phyloP scores from a whole-genome alignment of 2,329 filamentous ascomycete genomes.

The Aspergillus floridensis region DNA sequence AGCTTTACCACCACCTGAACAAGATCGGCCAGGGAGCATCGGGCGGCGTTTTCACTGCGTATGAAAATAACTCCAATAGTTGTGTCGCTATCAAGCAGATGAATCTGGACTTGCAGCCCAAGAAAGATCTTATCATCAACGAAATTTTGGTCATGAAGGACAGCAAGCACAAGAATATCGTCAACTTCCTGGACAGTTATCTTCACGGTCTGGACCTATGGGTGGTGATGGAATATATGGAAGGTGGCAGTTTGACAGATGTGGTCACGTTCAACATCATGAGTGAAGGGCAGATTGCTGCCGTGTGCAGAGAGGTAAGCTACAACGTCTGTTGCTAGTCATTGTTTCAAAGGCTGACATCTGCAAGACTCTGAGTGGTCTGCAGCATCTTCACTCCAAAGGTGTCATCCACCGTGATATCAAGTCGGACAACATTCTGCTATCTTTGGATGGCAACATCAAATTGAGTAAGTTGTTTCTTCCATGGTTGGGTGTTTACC shows the following conservation, averaged over 20 bases:
- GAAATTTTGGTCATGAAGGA: conserved; percentile 99
- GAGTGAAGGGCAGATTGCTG: conserved; percentile 95
- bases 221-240: conserved; percentile 99
- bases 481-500: not conserved
- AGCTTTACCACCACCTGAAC: conserved; percentile 79
- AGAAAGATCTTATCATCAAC: conserved; percentile 99
- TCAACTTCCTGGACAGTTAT: conserved; percentile 99
- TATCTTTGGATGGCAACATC: conserved; percentile 92
- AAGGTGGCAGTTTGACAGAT: conserved; percentile 94
- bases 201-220: conserved; percentile 85
- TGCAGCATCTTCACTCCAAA: conserved; percentile 95
- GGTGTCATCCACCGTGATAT: conserved; percentile 98
- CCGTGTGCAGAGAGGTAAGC: conserved; percentile 79
- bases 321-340: not conserved
- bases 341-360: conserved; percentile 16
- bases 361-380: conserved; percentile 70
- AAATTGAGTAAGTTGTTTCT: conserved; percentile 75
- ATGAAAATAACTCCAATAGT: conserved; percentile 77
- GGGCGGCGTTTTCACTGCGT: conserved; percentile 89
- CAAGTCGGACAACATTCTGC: conserved; percentile 96
- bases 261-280: conserved; percentile 99
- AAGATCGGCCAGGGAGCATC: conserved; percentile 98
- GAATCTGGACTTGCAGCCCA: conserved; percentile 97
- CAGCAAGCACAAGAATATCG: conserved; percentile 96
- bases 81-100: conserved; percentile 99